Evolutionary conservation across 2,329 filamentous ascomycete genomes (phyloP).

Genomic region (Pseudocercospora musae): DNA sequence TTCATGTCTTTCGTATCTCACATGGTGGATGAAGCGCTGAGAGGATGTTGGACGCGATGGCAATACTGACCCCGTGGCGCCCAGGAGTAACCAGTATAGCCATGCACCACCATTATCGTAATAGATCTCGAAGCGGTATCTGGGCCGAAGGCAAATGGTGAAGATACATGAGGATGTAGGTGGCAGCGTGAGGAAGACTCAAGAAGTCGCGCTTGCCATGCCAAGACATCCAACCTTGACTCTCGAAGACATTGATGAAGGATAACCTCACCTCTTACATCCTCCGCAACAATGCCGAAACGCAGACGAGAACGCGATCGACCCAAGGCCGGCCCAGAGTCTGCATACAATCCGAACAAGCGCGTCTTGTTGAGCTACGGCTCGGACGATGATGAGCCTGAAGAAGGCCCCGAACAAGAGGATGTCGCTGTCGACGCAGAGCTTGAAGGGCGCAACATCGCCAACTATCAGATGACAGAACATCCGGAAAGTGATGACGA

Average conservation of each 20-base stretch:
- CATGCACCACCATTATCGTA: too few species aligned
- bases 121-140: too few species aligned
- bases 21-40: too few species aligned
- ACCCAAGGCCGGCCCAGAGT: constrained; percentile 31
- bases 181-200: too few species aligned
- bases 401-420: constrained; percentile 1
- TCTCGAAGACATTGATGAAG: constrained; percentile 9
- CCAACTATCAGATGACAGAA: constrained; percentile 20
- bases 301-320: constrained; percentile 33
- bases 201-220: neutral
- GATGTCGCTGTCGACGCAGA: neutral
- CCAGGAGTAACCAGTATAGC: too few species aligned
- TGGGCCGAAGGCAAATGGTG: too few species aligned
- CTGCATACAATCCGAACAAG: constrained; percentile 33
- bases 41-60: too few species aligned
- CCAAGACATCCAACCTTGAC: constrained; percentile 7
- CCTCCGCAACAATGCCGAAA: constrained; percentile 23
- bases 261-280: neutral
- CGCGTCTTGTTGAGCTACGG: constrained; percentile 34
- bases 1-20: too few species aligned
- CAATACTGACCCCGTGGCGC: too few species aligned
- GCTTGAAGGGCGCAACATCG: neutral
- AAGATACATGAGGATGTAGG: too few species aligned
- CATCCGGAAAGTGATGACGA: constrained; percentile 13
- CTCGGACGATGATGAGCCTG: constrained; percentile 26